phyloP scores from a whole-genome alignment of 768 basidiomycete genomes.

The Pulveroboletus sp. region DNA sequence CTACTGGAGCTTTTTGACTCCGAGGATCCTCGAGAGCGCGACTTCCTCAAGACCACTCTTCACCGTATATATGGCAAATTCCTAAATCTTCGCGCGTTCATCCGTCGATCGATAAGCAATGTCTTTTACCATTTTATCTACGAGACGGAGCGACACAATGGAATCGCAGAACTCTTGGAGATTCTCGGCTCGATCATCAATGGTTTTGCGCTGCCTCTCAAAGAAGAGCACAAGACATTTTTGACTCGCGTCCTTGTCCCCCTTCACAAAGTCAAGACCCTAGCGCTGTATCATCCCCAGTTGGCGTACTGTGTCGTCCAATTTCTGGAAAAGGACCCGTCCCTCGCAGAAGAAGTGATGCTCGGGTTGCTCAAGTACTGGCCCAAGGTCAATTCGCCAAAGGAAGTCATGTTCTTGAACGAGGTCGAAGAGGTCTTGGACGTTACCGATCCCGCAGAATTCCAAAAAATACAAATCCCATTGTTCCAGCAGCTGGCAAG shows the following conservation, averaged over 20 bases:
- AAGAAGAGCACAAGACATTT: constrained; percentile 99
- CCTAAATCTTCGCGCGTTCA: constrained; percentile 96
- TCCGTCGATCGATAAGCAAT: constrained; percentile 98
- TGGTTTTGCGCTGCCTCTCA: constrained; percentile 95
- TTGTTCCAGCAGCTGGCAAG: constrained; percentile 93
- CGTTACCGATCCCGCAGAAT: constrained; percentile 95
- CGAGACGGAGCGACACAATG: constrained; percentile 98
- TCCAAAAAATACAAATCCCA: constrained; percentile 91
- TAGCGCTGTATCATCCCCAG: constrained; percentile 99
- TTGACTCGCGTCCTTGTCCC: constrained; percentile 91
- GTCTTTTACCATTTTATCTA: constrained; percentile 99
- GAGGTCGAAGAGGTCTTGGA: constrained; percentile 99
- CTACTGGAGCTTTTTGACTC: constrained; percentile 98
- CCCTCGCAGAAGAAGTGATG: constrained; percentile 93
- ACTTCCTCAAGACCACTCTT: constrained; percentile 98
- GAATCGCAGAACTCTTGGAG: constrained; percentile 96
- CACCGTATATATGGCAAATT: constrained; percentile 99
- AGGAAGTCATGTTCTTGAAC: constrained; percentile 99
- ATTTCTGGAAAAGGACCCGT: constrained; percentile 94
- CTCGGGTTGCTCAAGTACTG: constrained; percentile 94
- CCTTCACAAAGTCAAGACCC: constrained; percentile 94
- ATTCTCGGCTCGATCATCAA: constrained; percentile 99
- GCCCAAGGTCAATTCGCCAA: constrained; percentile 99
- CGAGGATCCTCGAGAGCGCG: constrained; percentile 97
- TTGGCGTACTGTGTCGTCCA: constrained; percentile 99